Evolutionary conservation across 2,329 filamentous ascomycete genomes (phyloP), one percentile per base, ranked within the genome.

Genomic region (Pestalotiopsis sp.): DNA sequence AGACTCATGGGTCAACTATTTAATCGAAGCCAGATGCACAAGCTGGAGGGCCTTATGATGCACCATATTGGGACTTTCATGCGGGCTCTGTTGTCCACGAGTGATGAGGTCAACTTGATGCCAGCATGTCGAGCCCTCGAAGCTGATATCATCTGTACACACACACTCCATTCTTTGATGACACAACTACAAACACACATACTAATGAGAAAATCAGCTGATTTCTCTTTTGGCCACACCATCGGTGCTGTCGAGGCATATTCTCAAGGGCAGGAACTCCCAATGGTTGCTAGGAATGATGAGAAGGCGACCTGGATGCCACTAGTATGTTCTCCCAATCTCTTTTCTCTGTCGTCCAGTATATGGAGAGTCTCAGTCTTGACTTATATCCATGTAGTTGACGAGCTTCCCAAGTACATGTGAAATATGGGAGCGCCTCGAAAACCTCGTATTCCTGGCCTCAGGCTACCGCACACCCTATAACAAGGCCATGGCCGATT

Each of bases 291-390:
- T 12, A 65, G 49, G 20, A 65, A 65, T 20, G 62, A 65, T n/a
- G 62, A 65, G n/a, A 65, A 65, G 45, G 62, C 62, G 12, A 65
- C 62, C 6, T 65, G 62, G 62, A 65, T 65, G 62, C 62, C 62
- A 7, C 7, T 65, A 40, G 62, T 65, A 14, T 14, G 62, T 65
- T 3, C 7, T 12, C 20, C 20, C 20, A 23, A 23, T 23, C 20
- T 23, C 20, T 23, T 23, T 23, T 23, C 20, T 23, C 20, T 23
- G 20, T 23, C 20, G 20, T 23, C 20, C 20, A 23, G 20, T 23
- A 23, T 23, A 23, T 23, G 20, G 20, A 23, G 20, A 23, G 31
- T 9, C 31, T 9, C 31, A 36, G 38, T 52, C 4, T 20, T 40
- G 17, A 20, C 31, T 40, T 7, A 62, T 40, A 59, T 7, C 13